Evolutionary conservation across 163 green algal genomes (phyloP), one percentile per base, ranked within the genome.

Genomic region (Volvox carteri): DNA sequence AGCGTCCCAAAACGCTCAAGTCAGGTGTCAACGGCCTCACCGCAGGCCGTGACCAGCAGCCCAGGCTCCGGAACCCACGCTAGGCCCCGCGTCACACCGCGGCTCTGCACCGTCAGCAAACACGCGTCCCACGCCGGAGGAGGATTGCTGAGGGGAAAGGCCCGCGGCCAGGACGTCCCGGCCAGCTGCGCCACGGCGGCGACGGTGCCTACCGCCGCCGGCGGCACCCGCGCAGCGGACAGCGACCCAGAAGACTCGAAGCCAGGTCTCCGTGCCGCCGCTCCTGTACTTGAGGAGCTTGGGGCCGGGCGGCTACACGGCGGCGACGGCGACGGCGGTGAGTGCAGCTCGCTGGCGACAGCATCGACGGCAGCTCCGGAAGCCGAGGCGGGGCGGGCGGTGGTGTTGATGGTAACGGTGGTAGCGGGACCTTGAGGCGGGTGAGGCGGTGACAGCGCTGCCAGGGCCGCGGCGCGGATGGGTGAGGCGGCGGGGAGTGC

Each of bases 401-500:
- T n/a, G n/a, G n/a, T n/a, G n/a, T n/a, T n/a, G n/a, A n/a, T n/a
- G n/a, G n/a, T n/a, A n/a, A 41, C 0, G 28, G 19, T 35, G 42
- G 18, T 46, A 28, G 73, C 21, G 44, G 18, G 16, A 1, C n/a
- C 6, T 6, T 16, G 39, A 12, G 35, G 42, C 42, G 74, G 42
- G 25, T 44, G 44, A 30, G 44, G 74, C 42, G 46, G 75, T 16
- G 75, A 25, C 52, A 85, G 77, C 0, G 77, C 77, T 23, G 77
- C 52, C 23, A 73, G 5, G 35, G 77, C 77, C 5, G 77, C 77
- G 6, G 54, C 77, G 1, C 77, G 77, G 7, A 85, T 56, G 18
- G 54, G 77, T 4, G 77, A 85, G 77, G 52, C 21, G 52, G 52
- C 16, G 50, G 77, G 77, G 14, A 85, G 77, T 23, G 77, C 52